Evolutionary conservation across 1,284 basidiomycete genomes (phyloP), one percentile per base, ranked within the genome.

Genomic region (Ustanciosporium gigantosporum): DNA sequence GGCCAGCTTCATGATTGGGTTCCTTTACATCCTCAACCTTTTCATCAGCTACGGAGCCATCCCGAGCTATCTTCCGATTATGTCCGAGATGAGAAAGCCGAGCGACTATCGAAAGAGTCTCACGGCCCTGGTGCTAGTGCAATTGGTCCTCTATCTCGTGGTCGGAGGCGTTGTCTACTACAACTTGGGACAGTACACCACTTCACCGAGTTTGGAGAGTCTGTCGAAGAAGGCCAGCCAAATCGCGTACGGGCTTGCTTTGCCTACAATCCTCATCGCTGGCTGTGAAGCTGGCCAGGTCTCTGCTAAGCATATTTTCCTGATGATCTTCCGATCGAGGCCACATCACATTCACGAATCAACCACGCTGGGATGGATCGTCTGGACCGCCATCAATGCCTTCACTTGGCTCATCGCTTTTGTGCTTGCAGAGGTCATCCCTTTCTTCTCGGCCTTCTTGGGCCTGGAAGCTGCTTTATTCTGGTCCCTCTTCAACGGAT

Each of bases 121-220:
- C 3, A 36, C 22, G 16, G 24, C 60, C 25, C 64, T 71, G 15
- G 52, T 66, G 3, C 36, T 21, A 23, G 56, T 69, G 8, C 66
- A 73, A 43, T 36, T 66, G 24, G 66, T 74, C 2, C 58, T 74
- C 38, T 74, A 74, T 46, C 25, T 62, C n/a, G 38, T 74, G 11
- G 67, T 73, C 17, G 72, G 72, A n/a, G 60, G 65, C 27, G 60
- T 74, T 31, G 55, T 75, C 43, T 70, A 72, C 52, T 23, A 57
- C 53, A 67, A 68, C 34, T 61, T 70, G 11, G 73, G 73, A 29
- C 69, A 74, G 41, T 72, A 68, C 57, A 65, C 66, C 16, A 59
- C 47, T 13, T 73, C 70, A 47, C 73, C 73, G 19, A 60, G 60
- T 38, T 64, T 75, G 16, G 67, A 67, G 53, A 60, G 60, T 20